Conservation (phyloP, 495 filamentous ascomycete genomes). For the Thermothielavioides terrestris region DNA sequence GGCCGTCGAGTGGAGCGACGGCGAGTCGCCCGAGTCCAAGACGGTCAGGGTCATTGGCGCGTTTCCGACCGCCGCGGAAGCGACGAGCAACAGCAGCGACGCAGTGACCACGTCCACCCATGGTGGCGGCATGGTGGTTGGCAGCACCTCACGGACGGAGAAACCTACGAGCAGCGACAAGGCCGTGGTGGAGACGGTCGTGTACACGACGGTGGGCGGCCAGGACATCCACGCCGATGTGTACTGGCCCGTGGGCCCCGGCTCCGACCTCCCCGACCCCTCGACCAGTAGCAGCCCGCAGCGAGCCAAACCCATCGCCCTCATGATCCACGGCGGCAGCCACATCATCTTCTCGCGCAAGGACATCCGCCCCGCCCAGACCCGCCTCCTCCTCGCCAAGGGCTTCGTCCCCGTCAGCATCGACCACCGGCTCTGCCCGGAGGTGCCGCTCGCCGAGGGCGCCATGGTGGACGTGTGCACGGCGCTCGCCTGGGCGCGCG, state of each 20-base stretch:
- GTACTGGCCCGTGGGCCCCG: conserved; percentile 28
- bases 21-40: conserved; percentile 22
- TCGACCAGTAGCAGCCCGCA: neutral
- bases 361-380: conserved; percentile 39
- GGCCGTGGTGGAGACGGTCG: conserved; percentile 24
- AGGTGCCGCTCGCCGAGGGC: conserved; percentile 39
- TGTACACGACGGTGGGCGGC: conserved; percentile 20
- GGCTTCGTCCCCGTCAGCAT: conserved; percentile 47
- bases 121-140: no score
- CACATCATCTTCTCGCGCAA: conserved; percentile 41
- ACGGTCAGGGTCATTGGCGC: no score
- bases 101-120: no score
- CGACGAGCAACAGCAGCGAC: no score
- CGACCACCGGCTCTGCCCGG: conserved; percentile 51
- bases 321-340: conserved; percentile 52
- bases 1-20: conserved; percentile 38
- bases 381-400: conserved; percentile 23
- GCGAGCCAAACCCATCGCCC: conserved; percentile 34
- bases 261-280: neutral
- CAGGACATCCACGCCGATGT: conserved; percentile 35
- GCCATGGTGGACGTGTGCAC: conserved; percentile 43
- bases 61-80: no score
- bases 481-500: conserved; percentile 37
- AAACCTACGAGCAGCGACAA: neutral
- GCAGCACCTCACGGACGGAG: no score